phyloP scores from a whole-genome alignment of 2,329 filamentous ascomycete species.

The Phialocephala subalpina region DNA sequence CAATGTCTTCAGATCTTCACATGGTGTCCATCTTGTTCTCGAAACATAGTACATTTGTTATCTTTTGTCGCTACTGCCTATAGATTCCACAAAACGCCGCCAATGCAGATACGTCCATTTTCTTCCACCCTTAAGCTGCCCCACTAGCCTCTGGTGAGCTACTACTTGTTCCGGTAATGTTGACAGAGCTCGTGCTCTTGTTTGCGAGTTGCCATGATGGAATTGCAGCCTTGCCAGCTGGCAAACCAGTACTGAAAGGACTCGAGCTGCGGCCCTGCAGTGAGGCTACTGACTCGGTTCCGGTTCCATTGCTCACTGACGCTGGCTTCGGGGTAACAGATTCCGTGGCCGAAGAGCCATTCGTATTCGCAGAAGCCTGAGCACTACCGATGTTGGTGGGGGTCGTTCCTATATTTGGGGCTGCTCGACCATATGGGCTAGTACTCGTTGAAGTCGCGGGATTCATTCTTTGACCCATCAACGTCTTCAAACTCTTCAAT shows the following conservation, averaged over 20 bases:
- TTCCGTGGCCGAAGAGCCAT: constrained; percentile 33
- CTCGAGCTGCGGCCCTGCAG: constrained; percentile 49
- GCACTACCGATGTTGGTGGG: constrained; percentile 23
- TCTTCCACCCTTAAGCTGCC: constrained; percentile 25
- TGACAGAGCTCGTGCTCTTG: constrained; percentile 47
- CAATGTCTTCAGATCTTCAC: not conserved
- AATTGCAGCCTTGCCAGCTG: constrained; percentile 70
- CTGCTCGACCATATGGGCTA: constrained; percentile 37
- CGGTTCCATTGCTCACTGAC: constrained; percentile 45
- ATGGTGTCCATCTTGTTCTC: not conserved
- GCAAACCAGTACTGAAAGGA: constrained; percentile 59
- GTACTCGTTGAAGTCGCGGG: constrained; percentile 38
- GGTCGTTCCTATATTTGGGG: constrained; percentile 27
- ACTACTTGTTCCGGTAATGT: constrained; percentile 30
- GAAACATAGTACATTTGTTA: constrained; percentile 15
- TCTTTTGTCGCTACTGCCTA: constrained; percentile 12
- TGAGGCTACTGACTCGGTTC: constrained; percentile 43
- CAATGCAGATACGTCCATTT: constrained; percentile 8
- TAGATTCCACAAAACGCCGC: constrained; percentile 21
- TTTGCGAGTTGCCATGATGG: constrained; percentile 82
- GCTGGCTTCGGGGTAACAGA: constrained; percentile 40
- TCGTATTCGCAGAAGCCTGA: constrained; percentile 22
- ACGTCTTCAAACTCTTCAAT: constrained; percentile 89
- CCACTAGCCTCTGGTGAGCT: constrained; percentile 35
- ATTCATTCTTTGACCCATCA: constrained; percentile 73